phyloP scores from a whole-genome alignment of 2,329 filamentous ascomycete genomes.

The Colletotrichum cereale region DNA sequence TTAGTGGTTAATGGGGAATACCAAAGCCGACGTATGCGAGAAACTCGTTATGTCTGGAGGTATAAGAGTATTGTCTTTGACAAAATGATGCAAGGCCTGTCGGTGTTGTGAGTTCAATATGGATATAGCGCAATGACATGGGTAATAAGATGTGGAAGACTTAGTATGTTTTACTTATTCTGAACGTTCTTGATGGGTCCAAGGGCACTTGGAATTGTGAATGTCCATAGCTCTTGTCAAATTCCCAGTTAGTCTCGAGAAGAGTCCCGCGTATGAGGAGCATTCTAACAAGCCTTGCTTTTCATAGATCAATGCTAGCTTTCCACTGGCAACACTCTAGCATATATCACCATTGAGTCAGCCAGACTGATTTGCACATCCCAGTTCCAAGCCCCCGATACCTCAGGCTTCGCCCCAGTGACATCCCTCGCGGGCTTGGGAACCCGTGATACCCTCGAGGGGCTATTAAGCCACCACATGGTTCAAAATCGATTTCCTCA shows the following conservation, averaged over 20 bases:
- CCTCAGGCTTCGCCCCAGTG: not conserved
- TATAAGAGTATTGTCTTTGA: not conserved
- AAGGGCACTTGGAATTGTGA: not conserved
- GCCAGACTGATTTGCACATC: not conserved
- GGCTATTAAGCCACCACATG: not conserved
- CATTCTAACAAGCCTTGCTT: not conserved
- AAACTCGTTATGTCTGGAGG: not conserved
- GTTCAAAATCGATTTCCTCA: not conserved
- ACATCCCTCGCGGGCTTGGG: too few species aligned
- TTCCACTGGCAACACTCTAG: not conserved
- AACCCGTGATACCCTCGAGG: not conserved
- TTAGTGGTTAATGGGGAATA: not conserved
- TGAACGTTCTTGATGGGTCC: not conserved
- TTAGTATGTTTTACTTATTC: not conserved
- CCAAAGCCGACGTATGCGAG: not conserved
- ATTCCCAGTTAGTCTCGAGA: not conserved
- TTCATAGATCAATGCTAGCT: not conserved
- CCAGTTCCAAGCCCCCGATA: not conserved
- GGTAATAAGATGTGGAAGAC: not conserved
- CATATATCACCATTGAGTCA: not conserved
- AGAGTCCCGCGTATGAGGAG: not conserved
- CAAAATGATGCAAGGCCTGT: not conserved
- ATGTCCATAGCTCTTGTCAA: not conserved
- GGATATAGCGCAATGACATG: not conserved
- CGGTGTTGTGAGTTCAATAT: not conserved